Conservation (phyloP, 192 early-diverging fungal species). For the Coemansia sp. region DNA sequence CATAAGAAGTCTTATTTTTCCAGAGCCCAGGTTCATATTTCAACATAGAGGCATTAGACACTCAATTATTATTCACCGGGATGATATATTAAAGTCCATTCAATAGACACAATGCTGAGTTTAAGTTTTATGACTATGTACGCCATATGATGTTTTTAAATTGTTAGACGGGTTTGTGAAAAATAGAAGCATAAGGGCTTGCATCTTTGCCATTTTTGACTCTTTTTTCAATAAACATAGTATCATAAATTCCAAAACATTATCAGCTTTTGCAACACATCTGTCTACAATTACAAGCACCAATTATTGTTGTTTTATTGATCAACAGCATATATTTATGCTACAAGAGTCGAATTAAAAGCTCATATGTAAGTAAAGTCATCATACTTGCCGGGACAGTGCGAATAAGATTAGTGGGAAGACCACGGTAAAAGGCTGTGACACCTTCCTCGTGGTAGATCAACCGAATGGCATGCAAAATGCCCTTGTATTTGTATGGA, state of each 20-base stretch:
- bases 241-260: no score
- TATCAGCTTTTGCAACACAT: no score
- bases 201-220: no score
- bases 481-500: constrained; percentile 78
- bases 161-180: no score
- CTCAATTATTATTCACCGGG: not conserved
- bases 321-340: not conserved
- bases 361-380: constrained; percentile 86
- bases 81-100: not conserved
- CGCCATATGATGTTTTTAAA: no score
- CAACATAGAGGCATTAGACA: not conserved
- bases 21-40: not conserved
- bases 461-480: constrained; percentile 71
- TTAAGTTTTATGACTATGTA: not conserved
- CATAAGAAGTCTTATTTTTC: not conserved
- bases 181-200: no score
- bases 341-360: constrained; percentile 64
- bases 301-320: not conserved
- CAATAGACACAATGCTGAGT: not conserved
- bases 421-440: constrained; percentile 82
- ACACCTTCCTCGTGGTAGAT: constrained; percentile 78
- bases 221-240: no score
- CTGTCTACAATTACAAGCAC: no score
- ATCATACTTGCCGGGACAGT: constrained; percentile 87
- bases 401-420: constrained; percentile 80